Conservation (phyloP, 352 stramenopile species). For the Phytophthora idaei region DNA sequence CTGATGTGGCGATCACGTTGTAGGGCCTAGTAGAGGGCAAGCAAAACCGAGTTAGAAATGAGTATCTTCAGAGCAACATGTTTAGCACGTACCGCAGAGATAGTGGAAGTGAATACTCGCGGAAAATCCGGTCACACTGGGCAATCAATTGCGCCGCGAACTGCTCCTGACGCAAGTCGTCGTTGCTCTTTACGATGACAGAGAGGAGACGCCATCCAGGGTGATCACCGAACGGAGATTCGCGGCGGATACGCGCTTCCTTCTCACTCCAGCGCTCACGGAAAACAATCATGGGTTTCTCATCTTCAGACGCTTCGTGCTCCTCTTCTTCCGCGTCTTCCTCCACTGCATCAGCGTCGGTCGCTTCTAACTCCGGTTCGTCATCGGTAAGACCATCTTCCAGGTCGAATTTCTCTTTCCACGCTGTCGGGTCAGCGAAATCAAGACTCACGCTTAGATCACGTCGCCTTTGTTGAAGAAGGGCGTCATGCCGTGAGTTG, state of each 20-base stretch:
- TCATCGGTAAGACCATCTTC: constrained; percentile 69
- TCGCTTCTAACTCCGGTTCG: constrained; percentile 43
- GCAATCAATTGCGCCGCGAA: constrained; percentile 98
- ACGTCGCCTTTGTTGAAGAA: constrained; percentile 37
- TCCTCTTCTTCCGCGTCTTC: constrained; percentile 19
- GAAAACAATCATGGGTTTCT: constrained; percentile 83
- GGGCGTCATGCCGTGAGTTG: constrained; percentile 38
- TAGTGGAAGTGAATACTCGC: constrained; percentile 92
- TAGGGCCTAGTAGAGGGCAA: constrained; percentile 83
- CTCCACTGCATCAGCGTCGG: constrained; percentile 22
- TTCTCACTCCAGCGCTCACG: constrained; percentile 84
- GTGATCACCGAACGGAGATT: constrained; percentile 58
- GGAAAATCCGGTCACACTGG: constrained; percentile 95
- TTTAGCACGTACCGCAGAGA: constrained; percentile 76
- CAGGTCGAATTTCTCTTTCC: constrained; percentile 78
- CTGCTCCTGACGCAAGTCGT: constrained; percentile 98
- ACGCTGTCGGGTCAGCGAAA: constrained; percentile 71
- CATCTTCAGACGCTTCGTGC: constrained; percentile 31
- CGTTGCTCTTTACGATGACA: constrained; percentile 98
- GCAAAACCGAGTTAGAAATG: not conserved
- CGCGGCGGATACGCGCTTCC: constrained; percentile 63
- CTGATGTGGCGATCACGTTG: constrained; percentile 95
- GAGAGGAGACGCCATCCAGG: constrained; percentile 75
- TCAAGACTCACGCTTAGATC: constrained; percentile 78
- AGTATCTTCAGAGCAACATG: constrained; percentile 8